Conservation (phyloP, 1,284 basidiomycete genomes). For the Marasmius oreades region DNA sequence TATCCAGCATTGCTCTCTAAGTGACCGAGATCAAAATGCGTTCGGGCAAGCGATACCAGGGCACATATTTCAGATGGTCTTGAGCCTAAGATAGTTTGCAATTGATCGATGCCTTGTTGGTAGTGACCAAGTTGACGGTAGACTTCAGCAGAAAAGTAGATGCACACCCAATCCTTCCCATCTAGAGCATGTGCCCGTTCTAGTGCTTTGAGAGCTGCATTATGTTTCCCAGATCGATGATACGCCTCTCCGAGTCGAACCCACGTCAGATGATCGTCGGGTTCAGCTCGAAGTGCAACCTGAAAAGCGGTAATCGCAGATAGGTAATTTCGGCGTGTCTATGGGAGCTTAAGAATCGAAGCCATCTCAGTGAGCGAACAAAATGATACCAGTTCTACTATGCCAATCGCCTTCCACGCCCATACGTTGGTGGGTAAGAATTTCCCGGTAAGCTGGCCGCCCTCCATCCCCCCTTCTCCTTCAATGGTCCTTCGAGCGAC, state of each 20-base stretch:
- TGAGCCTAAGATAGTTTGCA: conserved; percentile 54
- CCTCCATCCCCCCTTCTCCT: conserved; percentile 80
- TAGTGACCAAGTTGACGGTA: conserved; percentile 79
- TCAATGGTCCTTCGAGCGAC: conserved; percentile 91
- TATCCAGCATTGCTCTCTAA: conserved; percentile 70
- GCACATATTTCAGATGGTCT: conserved; percentile 71
- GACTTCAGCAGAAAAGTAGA: conserved; percentile 85
- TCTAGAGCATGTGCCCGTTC: conserved; percentile 68
- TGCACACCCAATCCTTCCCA: conserved; percentile 79
- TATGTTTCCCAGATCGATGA: conserved; percentile 81
- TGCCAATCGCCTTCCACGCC: conserved; percentile 98
- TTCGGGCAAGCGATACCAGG: conserved; percentile 71
- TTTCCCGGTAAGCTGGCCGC: conserved; percentile 47
- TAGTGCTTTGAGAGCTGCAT: conserved; percentile 89
- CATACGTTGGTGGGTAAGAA: conserved; percentile 84
- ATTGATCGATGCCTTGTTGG: conserved; percentile 69
- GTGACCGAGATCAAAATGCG: conserved; percentile 71
- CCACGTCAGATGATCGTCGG: conserved; percentile 81
- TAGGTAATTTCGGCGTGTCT: conserved; percentile 76
- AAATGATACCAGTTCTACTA: conserved; percentile 80
- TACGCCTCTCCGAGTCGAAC: conserved; percentile 92
- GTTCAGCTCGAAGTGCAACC: conserved; percentile 79
- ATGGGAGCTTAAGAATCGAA: conserved; percentile 1
- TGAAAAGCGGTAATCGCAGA: conserved; percentile 88
- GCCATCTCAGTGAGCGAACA: conserved; percentile 10